Conservation (phyloP, 129 eudicot species). For the Glebionis coronaria region DNA sequence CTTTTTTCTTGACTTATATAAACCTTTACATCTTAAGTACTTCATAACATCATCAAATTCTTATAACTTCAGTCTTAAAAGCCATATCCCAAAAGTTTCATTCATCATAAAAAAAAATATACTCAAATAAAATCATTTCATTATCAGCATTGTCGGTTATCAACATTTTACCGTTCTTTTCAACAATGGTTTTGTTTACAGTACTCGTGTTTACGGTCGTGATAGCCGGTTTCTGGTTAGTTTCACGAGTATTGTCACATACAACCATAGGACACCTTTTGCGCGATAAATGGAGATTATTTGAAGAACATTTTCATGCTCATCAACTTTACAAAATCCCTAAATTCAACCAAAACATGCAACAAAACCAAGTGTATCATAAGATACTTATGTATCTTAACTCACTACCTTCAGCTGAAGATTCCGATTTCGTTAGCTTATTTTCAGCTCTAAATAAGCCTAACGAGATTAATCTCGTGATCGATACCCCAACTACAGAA, state of each 20-base stretch:
- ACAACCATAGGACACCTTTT: constrained; percentile 38
- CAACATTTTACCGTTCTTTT: not conserved
- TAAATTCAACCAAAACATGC: constrained; percentile 74
- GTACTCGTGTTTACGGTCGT: constrained; percentile 17
- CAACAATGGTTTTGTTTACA: constrained; percentile 30
- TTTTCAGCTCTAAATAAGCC: constrained; percentile 68
- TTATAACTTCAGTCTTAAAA: constrained; percentile 24
- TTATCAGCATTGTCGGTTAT: not conserved
- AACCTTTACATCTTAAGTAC: not conserved
- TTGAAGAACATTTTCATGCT: constrained; percentile 56
- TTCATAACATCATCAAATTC: constrained; percentile 3
- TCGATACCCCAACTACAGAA: constrained; percentile 42
- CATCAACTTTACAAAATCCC: constrained; percentile 81
- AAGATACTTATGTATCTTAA: constrained; percentile 60
- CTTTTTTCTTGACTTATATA: constrained; percentile 14
- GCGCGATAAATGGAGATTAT: constrained; percentile 38
- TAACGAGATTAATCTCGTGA: constrained; percentile 56
- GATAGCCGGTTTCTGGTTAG: constrained; percentile 24
- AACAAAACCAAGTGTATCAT: constrained; percentile 71
- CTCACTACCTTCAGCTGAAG: constrained; percentile 59
- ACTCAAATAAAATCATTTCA: too few relatives aligned
- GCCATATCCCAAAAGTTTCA: constrained; percentile 6
- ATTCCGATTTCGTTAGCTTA: constrained; percentile 66
- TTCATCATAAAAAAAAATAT: too few relatives aligned
- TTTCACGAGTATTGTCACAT: constrained; percentile 34